Conservation (phyloP, 2,329 filamentous ascomycete species). For the Diaporthe helianthi region DNA sequence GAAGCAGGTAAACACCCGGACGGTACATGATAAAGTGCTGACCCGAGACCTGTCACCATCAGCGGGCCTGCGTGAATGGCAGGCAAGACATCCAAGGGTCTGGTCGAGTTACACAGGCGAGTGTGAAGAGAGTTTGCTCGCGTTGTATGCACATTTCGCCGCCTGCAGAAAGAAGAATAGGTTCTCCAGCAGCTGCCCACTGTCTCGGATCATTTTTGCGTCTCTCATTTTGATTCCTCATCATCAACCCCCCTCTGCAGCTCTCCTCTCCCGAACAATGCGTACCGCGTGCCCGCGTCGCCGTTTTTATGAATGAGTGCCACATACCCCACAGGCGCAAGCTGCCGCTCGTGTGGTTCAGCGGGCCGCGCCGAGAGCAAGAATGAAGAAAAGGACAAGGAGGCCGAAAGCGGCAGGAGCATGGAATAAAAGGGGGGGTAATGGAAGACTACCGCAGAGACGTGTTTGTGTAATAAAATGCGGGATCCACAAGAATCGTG, state of each 20-base stretch:
- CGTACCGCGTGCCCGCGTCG: neutral
- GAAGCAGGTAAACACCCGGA: neutral
- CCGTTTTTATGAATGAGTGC: neutral
- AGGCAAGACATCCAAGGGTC: conserved; percentile 15
- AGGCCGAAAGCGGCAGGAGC: neutral
- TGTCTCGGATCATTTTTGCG: conserved; percentile 7
- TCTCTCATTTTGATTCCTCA: neutral
- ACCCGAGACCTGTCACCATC: conserved; percentile 19
- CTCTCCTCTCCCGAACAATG: neutral
- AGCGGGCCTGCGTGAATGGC: neutral
- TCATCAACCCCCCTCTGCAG: neutral
- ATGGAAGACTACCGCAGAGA: neutral
- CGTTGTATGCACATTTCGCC: neutral
- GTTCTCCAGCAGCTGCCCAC: neutral
- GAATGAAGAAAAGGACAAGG: neutral
- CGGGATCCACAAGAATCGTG: conserved; percentile 13
- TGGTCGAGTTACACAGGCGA: neutral
- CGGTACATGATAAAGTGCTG: neutral
- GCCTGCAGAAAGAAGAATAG: neutral
- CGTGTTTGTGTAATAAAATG: neutral
- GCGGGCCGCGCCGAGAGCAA: conserved; percentile 3
- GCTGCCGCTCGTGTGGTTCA: neutral
- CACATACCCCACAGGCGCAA: neutral
- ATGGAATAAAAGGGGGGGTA: neutral
- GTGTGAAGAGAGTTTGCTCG: neutral